Percentiles rank a stretch among this genome's conserved stretches.
Evolutionary conservation across 176 grass and related monocot species (phyloP).

Genomic region (Zizania latifolia): DNA sequence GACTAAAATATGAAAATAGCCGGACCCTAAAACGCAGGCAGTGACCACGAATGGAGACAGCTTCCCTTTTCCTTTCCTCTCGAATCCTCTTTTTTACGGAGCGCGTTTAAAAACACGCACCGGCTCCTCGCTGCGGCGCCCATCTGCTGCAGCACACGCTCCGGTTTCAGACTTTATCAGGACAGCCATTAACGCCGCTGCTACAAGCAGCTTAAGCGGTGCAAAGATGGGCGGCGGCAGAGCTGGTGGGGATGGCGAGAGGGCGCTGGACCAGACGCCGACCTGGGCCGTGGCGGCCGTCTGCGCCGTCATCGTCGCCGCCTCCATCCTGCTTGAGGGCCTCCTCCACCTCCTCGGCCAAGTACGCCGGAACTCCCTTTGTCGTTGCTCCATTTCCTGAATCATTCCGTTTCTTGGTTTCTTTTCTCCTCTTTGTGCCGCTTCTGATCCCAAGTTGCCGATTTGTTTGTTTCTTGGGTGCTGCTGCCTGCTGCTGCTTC

Average conservation of each 20-base stretch:
- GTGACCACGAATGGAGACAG: neutral
- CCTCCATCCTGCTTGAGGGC: conserved; percentile 71
- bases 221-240: conserved; percentile 18
- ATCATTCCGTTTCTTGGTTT: neutral
- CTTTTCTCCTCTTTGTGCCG: neutral
- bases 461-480: neutral
- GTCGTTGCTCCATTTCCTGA: neutral
- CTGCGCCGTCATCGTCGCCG: conserved; percentile 64
- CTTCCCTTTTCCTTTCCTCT: neutral
- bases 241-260: conserved; percentile 19
- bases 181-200: conserved; percentile 12
- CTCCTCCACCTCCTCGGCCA: conserved; percentile 55
- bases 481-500: neutral
- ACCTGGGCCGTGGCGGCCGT: conserved; percentile 76
- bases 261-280: conserved; percentile 74
- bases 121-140: neutral
- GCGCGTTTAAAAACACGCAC: neutral
- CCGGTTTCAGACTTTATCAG: neutral
- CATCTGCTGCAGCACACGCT: neutral
- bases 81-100: neutral
- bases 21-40: neutral
- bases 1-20: neutral
- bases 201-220: neutral
- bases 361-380: conserved; percentile 27
- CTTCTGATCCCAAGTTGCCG: neutral